Conservation (phyloP, 441 rosid genomes). For the Corymbia calophylla region DNA sequence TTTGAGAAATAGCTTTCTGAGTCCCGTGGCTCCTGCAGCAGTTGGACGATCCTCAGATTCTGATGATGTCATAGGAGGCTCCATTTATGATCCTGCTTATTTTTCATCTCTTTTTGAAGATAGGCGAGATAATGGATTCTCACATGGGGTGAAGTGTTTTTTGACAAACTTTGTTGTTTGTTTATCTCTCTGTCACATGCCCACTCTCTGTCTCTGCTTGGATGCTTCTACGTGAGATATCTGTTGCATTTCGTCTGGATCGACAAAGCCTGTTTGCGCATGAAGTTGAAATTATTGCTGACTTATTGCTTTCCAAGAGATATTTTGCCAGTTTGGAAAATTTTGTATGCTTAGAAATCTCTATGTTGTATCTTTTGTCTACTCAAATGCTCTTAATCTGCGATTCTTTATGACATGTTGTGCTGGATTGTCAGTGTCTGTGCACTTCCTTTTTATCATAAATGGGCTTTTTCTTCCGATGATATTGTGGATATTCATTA, state of each 20-base stretch:
- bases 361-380: background rate
- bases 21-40: slow-evolving; percentile 42
- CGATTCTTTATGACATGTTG: background rate
- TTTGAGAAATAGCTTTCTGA: slow-evolving; percentile 66
- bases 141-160: slow-evolving; percentile 14
- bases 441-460: background rate
- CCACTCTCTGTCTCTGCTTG: background rate
- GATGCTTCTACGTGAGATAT: background rate
- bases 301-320: background rate
- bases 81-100: slow-evolving; percentile 72
- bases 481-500: background rate
- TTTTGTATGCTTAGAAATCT: background rate
- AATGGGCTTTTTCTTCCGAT: background rate
- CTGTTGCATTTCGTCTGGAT: background rate
- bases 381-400: background rate
- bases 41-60: slow-evolving; percentile 37
- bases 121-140: slow-evolving; percentile 23
- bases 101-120: slow-evolving; percentile 77
- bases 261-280: background rate
- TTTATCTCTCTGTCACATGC: background rate
- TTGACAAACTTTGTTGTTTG: background rate
- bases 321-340: background rate
- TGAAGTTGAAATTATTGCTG: background rate
- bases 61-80: slow-evolving; percentile 63
- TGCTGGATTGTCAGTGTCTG: background rate